A percentile compares a stretch with the other conserved stretches of the same genome.
These are phyloP conservation scores for Tetramitus jugosus DNA, from an alignment of 208 protist genomes.

Conservation along the genomic window DNA sequence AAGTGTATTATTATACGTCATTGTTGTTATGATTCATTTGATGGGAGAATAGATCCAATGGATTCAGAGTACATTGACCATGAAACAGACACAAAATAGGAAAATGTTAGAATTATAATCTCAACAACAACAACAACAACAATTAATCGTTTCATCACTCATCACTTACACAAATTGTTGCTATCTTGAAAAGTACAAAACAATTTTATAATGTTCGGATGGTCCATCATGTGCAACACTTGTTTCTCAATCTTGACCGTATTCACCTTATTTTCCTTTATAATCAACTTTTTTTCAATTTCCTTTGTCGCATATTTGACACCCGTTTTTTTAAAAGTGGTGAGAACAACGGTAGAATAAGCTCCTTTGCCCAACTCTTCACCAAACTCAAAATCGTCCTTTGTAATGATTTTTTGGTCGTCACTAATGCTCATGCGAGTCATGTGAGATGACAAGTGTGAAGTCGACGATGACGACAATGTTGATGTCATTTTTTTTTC, in stretches of 20 bases:
- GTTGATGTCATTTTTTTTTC: too few relatives aligned
- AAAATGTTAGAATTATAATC: too few relatives aligned
- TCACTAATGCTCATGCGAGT: too few relatives aligned
- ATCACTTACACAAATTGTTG: conserved; percentile 26
- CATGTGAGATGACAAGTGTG: too few relatives aligned
- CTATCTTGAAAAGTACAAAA: conserved; percentile 28
- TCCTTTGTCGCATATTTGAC: conserved; percentile 25
- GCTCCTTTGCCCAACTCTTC: conserved; percentile 17
- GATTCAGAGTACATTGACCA: too few relatives aligned
- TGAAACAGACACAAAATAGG: too few relatives aligned
- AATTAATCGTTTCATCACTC: too few relatives aligned
- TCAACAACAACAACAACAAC: too few relatives aligned
- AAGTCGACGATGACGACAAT: too few relatives aligned
- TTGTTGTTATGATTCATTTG: too few relatives aligned
- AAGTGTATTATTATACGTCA: too few relatives aligned
- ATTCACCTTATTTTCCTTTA: conserved; percentile 23
- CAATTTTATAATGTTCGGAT: conserved; percentile 27
- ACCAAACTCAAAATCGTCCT: conserved; percentile 5
- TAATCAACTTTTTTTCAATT: conserved; percentile 15
- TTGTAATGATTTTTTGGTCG: background rate
- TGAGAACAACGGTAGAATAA: background rate
- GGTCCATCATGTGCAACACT: conserved; percentile 11
- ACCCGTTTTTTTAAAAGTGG: conserved; percentile 22
- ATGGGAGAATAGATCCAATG: too few relatives aligned
- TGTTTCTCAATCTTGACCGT: conserved; percentile 24